phyloP scores from a whole-genome alignment of 2,329 filamentous ascomycete species.

The Fusarium sp. region DNA sequence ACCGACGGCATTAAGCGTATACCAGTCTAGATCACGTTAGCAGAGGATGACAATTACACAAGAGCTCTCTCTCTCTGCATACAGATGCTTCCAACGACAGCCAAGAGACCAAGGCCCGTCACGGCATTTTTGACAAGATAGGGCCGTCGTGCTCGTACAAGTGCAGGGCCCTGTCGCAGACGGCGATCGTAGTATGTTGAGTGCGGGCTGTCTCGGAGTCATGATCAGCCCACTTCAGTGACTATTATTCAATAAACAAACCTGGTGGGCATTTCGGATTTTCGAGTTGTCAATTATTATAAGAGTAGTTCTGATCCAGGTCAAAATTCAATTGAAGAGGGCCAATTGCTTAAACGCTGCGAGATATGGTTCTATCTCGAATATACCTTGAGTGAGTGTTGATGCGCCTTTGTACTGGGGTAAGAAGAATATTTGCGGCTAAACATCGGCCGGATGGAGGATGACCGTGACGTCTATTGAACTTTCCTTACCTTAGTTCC shows the following conservation, averaged over 20 bases:
- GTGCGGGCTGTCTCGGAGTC: conserved; percentile 53
- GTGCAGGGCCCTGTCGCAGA: conserved; percentile 84
- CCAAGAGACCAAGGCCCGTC: conserved; percentile 78
- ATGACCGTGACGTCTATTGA: conserved; percentile 33
- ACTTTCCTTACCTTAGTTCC: conserved; percentile 17
- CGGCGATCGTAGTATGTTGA: conserved; percentile 90
- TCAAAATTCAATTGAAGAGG: not conserved
- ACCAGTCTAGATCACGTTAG: conserved; percentile 57
- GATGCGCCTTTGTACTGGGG: conserved; percentile 12
- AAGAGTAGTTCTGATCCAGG: not conserved
- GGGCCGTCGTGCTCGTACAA: conserved; percentile 90
- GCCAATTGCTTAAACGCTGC: conserved; percentile 10
- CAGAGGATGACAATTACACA: not conserved
- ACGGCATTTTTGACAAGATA: conserved; percentile 91
- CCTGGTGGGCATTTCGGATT: conserved; percentile 36
- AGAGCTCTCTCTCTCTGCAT: conserved; percentile 55
- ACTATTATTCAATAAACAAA: conserved; percentile 13
- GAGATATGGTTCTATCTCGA: conserved; percentile 18
- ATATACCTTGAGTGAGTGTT: conserved; percentile 8
- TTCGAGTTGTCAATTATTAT: not conserved
- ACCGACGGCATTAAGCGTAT: conserved; percentile 82
- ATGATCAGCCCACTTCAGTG: conserved; percentile 34
- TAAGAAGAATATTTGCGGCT: conserved; percentile 39
- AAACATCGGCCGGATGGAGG: not conserved
- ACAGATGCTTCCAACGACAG: conserved; percentile 89